A percentile compares a stretch with the other conserved stretches of the same genome.
phyloP scores from a whole-genome alignment of 352 stramenopile genomes.

The Phytophthora pluvialis region DNA sequence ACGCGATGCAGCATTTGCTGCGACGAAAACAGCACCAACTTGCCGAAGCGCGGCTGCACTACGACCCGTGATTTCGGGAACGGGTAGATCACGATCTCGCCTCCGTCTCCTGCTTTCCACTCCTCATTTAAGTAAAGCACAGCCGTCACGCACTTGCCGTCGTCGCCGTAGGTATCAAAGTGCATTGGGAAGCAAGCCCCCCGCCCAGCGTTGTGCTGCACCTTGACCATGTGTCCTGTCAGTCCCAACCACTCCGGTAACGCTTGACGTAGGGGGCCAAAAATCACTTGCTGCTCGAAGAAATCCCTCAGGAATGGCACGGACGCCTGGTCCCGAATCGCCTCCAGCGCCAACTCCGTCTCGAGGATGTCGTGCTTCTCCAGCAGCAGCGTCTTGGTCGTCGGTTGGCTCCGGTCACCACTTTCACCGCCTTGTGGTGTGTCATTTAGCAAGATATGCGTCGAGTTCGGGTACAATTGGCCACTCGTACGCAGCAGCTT shows the following conservation, averaged over 20 bases:
- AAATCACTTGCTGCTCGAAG: conserved; percentile 69
- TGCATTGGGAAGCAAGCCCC: conserved; percentile 88
- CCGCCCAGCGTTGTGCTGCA: conserved; percentile 80
- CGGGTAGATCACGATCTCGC: conserved; percentile 83
- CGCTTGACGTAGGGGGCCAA: conserved; percentile 39
- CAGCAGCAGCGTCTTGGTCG: conserved; percentile 54
- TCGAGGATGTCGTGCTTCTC: conserved; percentile 86
- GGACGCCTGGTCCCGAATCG: conserved; percentile 30
- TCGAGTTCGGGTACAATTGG: conserved; percentile 81
- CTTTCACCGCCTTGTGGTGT: too few relatives aligned
- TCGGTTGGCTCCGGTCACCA: not conserved
- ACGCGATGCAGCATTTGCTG: conserved; percentile 85
- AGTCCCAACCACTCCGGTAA: conserved; percentile 56
- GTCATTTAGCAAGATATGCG: conserved; percentile 67
- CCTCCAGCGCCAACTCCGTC: conserved; percentile 71
- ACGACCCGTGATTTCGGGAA: conserved; percentile 65
- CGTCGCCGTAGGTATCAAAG: conserved; percentile 85
- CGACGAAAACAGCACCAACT: conserved; percentile 82
- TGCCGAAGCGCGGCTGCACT: conserved; percentile 61
- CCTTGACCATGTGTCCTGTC: conserved; percentile 69
- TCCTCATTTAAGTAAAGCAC: conserved; percentile 87
- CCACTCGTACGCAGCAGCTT: conserved; percentile 36
- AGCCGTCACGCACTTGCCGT: conserved; percentile 84
- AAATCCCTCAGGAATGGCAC: conserved; percentile 60
- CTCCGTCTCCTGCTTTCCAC: conserved; percentile 74